phyloP scores from a whole-genome alignment of 2,329 filamentous ascomycete genomes.

The Aureobasidium subglaciale region DNA sequence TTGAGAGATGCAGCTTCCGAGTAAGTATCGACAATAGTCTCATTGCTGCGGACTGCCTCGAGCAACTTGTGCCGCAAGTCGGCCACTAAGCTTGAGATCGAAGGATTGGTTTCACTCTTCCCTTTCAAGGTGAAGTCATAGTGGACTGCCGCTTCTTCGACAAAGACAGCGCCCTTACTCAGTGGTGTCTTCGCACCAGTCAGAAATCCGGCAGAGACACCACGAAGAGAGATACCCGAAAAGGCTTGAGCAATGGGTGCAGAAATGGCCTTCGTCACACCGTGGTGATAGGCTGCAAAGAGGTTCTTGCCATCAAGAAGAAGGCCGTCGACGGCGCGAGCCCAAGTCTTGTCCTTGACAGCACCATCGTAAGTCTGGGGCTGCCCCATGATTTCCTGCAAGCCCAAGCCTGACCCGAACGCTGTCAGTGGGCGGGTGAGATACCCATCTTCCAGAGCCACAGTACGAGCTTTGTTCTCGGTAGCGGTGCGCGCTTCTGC shows the following conservation, averaged over 20 bases:
- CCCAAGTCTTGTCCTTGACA: constrained; percentile 47
- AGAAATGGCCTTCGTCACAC: constrained; percentile 33
- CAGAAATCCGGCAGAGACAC: constrained; percentile 32
- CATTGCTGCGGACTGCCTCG: constrained; percentile 39
- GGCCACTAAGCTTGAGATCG: constrained; percentile 50
- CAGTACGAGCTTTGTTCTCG: constrained; percentile 29
- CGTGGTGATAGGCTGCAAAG: constrained; percentile 30
- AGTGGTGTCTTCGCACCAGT: constrained; percentile 30
- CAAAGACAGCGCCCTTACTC: constrained; percentile 33
- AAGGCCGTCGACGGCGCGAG: constrained; percentile 46
- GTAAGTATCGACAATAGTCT: constrained; percentile 34
- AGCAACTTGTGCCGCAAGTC: constrained; percentile 49
- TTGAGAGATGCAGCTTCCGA: constrained; percentile 44
- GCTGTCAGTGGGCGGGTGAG: constrained; percentile 55
- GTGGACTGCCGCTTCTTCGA: constrained; percentile 31
- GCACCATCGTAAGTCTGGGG: constrained; percentile 39
- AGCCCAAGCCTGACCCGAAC: constrained; percentile 53
- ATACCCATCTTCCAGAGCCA: constrained; percentile 53
- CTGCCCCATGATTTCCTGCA: constrained; percentile 58
- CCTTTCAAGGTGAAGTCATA: constrained; percentile 47
- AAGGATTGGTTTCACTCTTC: constrained; percentile 41
- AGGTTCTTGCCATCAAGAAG: constrained; percentile 34
- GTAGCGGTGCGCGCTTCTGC: constrained; percentile 37
- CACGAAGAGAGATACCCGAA: constrained; percentile 24
- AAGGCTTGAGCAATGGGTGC: constrained; percentile 28